A percentile compares a stretch with the other conserved stretches of the same genome.
Conservation (phyloP, 495 filamentous ascomycete genomes). For the Aspergillus avenaceus region DNA sequence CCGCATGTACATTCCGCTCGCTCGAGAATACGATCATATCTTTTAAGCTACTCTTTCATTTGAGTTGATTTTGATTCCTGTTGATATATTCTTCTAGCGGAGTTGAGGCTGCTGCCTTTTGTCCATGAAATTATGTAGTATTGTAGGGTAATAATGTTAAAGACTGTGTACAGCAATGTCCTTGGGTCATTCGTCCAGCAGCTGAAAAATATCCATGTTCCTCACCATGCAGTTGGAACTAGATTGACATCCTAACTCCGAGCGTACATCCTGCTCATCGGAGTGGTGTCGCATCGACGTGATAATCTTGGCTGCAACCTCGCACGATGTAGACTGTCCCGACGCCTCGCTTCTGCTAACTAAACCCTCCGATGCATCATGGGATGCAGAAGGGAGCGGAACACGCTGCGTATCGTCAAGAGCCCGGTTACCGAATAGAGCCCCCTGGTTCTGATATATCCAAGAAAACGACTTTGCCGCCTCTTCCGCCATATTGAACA, state of each 20-base stretch:
- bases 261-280: constrained; percentile 26
- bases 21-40: no score
- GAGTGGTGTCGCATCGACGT: not conserved
- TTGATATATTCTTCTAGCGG: no score
- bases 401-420: constrained; percentile 6
- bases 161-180: no score
- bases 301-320: constrained; percentile 11
- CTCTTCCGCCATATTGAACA: constrained; percentile 1
- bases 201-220: constrained; percentile 36
- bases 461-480: constrained; percentile 1
- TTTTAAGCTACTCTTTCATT: no score
- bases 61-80: no score
- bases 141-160: no score
- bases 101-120: no score
- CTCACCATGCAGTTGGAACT: constrained; percentile 34
- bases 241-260: constrained; percentile 37
- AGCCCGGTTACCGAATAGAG: constrained; percentile 11
- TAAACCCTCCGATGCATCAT: not conserved
- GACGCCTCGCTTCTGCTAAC: not conserved
- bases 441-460: constrained; percentile 8
- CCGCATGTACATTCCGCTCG: no score
- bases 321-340: constrained; percentile 20
- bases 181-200: constrained; percentile 36
- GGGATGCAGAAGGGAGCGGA: constrained; percentile 1
- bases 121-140: no score